phyloP scores from a whole-genome alignment of 306 rosid genomes.

The Oemleria cerasiformis region DNA sequence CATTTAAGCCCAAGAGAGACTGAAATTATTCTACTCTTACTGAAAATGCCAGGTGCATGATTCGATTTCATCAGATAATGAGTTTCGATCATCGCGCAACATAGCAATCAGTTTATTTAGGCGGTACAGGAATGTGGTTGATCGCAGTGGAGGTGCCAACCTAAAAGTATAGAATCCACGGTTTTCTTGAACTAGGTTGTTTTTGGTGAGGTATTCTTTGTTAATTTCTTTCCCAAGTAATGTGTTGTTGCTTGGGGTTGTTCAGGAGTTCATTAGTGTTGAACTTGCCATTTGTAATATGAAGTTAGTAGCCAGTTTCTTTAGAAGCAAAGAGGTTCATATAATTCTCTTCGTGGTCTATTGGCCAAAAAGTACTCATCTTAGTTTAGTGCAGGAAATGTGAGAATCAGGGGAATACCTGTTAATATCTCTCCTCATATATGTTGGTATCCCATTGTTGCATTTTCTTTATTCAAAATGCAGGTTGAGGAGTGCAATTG shows the following conservation, averaged over 20 bases:
- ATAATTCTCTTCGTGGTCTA: background rate
- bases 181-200: slow-evolving; percentile 13
- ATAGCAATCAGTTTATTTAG: slow-evolving; percentile 87
- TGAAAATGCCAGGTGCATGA: slow-evolving; percentile 62
- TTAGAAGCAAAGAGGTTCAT: background rate
- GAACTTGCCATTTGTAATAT: slow-evolving; percentile 7
- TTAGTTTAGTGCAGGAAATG: background rate
- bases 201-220: slow-evolving; percentile 8
- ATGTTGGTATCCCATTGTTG: slow-evolving; percentile 6
- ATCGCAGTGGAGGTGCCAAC: slow-evolving; percentile 92
- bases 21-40: slow-evolving; percentile 13
- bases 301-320: background rate
- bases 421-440: background rate
- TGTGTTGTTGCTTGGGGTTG: slow-evolving; percentile 22
- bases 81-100: slow-evolving; percentile 90
- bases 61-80: slow-evolving; percentile 67
- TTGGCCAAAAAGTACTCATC: background rate
- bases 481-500: slow-evolving; percentile 95
- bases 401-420: background rate
- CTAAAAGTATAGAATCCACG: slow-evolving; percentile 66
- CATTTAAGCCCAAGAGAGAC: no score
- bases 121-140: slow-evolving; percentile 75
- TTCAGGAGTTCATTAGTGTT: slow-evolving; percentile 83
- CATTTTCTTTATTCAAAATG: slow-evolving; percentile 16
- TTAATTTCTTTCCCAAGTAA: slow-evolving; percentile 12